Evolutionary conservation across 139 green algal species (phyloP).

Genomic region (Dunaliella primolecta): DNA sequence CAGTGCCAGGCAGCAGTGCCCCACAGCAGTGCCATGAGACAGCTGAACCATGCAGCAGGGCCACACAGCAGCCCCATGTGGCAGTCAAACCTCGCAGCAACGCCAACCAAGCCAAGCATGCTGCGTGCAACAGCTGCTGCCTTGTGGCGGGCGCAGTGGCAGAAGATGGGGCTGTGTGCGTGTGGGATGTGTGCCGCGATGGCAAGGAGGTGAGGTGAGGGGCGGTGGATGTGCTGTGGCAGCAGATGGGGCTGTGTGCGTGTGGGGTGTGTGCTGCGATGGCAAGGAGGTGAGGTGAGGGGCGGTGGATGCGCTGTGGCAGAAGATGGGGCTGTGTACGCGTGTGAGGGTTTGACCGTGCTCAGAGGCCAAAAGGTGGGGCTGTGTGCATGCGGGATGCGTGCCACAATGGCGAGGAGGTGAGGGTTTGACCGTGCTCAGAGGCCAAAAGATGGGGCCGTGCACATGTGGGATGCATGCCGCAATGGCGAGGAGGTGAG

Average conservation of each 20-base stretch:
- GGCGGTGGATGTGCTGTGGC: too few relatives aligned
- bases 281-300: not conserved
- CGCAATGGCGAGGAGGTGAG: not conserved
- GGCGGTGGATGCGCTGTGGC: not conserved
- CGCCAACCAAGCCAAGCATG: too few relatives aligned
- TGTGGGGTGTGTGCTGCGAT: not conserved
- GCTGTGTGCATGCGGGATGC: not conserved
- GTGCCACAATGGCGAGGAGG: not conserved
- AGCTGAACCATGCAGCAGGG: too few relatives aligned
- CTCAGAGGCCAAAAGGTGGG: not conserved
- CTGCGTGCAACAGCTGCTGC: not conserved
- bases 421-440: too few relatives aligned
- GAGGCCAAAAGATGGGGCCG: too few relatives aligned
- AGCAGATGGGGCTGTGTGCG: not conserved
- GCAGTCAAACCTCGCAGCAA: too few relatives aligned
- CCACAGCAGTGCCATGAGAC: too few relatives aligned
- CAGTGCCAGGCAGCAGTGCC: too few relatives aligned
- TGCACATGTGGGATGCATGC: too few relatives aligned
- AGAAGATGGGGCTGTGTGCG: not conserved
- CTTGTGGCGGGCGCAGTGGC: not conserved
- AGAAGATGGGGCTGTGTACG: not conserved
- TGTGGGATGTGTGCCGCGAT: not conserved
- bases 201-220: not conserved
- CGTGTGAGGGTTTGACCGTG: too few relatives aligned
- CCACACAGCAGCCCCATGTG: too few relatives aligned